These are phyloP conservation scores for Rutstroemia sp. DNA, from an alignment of 2,329 filamentous ascomycete species.

Conservation along the genomic window DNA sequence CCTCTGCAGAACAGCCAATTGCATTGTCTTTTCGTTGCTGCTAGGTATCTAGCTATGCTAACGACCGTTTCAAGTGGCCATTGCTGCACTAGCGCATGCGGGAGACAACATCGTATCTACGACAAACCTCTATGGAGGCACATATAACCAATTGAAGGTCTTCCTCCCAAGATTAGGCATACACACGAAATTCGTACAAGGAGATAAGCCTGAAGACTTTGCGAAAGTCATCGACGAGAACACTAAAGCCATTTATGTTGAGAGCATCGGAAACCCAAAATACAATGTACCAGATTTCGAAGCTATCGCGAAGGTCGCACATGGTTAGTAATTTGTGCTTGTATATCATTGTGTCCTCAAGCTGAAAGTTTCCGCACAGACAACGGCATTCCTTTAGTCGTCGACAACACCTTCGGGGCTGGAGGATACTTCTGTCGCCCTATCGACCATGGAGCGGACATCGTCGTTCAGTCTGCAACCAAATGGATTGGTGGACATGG, in stretches of 20 bases:
- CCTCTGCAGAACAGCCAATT: neutral
- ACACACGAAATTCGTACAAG: constrained; percentile 76
- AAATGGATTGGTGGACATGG: constrained; percentile 97
- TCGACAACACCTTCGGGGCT: constrained; percentile 92
- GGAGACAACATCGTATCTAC: constrained; percentile 94
- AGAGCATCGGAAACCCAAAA: constrained; percentile 81
- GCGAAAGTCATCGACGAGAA: constrained; percentile 78
- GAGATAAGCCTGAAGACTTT: constrained; percentile 73
- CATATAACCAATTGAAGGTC: constrained; percentile 96
- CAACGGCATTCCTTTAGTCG: constrained; percentile 49
- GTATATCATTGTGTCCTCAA: neutral
- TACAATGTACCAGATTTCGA: constrained; percentile 95
- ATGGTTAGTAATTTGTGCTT: constrained; percentile 31
- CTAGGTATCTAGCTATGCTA: neutral
- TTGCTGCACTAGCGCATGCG: constrained; percentile 70
- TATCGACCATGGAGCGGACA: constrained; percentile 80
- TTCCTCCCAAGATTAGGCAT: constrained; percentile 78
- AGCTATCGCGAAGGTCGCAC: constrained; percentile 76
- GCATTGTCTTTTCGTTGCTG: neutral
- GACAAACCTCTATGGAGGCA: constrained; percentile 86
- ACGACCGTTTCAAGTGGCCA: constrained; percentile 38
- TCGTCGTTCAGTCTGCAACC: constrained; percentile 78
- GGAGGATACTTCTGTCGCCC: constrained; percentile 82
- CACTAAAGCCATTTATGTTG: constrained; percentile 86
- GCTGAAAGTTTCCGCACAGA: neutral